Evolutionary conservation across 352 stramenopile species (phyloP).

Genomic region (Thalassiosira livingstoniorum): DNA sequence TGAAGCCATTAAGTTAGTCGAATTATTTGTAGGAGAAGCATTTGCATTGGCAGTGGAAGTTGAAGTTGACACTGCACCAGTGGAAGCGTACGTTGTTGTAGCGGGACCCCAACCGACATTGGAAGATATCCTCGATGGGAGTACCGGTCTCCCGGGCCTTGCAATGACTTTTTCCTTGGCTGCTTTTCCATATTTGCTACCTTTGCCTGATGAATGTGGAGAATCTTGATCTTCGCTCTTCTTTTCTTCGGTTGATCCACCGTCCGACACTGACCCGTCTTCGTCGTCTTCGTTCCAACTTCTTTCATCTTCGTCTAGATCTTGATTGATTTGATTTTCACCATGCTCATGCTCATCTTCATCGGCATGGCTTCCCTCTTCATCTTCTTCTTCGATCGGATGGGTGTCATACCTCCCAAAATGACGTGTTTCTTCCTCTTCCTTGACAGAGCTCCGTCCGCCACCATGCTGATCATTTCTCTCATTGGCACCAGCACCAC

Average conservation of each 20-base stretch:
- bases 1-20: too few species aligned
- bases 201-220: too few species aligned
- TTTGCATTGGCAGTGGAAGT: not conserved
- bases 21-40: too few species aligned
- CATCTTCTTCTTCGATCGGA: constrained; percentile 25
- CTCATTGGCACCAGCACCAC: not conserved
- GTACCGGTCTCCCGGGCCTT: constrained; percentile 12
- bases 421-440: not conserved
- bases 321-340: not conserved
- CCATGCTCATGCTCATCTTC: constrained; percentile 7
- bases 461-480: not conserved
- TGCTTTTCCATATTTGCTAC: not conserved
- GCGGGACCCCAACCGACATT: constrained; percentile 60
- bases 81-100: not conserved
- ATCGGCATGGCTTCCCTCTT: constrained; percentile 16
- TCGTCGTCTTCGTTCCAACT: constrained; percentile 22
- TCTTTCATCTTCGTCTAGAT: not conserved
- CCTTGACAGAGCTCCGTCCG: too few species aligned
- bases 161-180: constrained; percentile 16
- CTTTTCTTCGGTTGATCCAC: not conserved
- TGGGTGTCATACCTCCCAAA: constrained; percentile 26
- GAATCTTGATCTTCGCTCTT: not conserved
- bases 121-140: constrained; percentile 48
- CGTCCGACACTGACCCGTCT: not conserved
- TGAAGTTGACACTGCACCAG: not conserved